phyloP scores from a whole-genome alignment of 805 yeast species.

The Wickerhamiella slavikovae region DNA sequence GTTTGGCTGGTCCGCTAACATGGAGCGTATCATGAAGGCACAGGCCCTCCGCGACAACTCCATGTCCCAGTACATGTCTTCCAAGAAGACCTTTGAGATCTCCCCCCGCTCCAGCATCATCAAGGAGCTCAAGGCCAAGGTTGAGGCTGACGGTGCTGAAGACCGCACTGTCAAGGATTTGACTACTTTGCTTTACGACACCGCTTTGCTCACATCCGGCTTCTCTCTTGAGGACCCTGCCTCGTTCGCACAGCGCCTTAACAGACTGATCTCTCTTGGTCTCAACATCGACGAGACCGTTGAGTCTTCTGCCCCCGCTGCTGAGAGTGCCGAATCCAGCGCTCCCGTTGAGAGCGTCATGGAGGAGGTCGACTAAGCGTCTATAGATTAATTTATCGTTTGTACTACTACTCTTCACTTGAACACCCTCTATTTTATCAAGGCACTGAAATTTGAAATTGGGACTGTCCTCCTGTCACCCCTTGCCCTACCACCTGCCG shows the following conservation, averaged over 20 bases:
- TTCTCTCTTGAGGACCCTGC: constrained; percentile 97
- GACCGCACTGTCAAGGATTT: constrained; percentile 97
- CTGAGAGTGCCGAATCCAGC: constrained; percentile 6
- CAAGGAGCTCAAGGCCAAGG: constrained; percentile 88
- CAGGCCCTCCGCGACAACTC: constrained; percentile 98
- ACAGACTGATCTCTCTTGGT: constrained; percentile 95
- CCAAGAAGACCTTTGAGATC: constrained; percentile 97
- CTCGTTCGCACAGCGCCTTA: constrained; percentile 91
- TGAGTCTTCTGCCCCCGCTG: constrained; percentile 23
- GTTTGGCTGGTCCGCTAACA: constrained; percentile 99
- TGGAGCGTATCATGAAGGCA: constrained; percentile 99
- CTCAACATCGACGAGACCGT: constrained; percentile 88
- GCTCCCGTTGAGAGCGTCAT: constrained; percentile 2
- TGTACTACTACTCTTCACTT: no score
- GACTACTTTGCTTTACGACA: constrained; percentile 89
- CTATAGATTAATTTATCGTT: no score
- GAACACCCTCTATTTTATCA: no score
- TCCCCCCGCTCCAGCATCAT: constrained; percentile 93
- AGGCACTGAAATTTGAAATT: no score
- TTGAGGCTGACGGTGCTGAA: constrained; percentile 91
- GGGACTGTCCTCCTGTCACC: no score
- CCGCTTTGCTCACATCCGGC: constrained; percentile 96
- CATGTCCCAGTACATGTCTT: constrained; percentile 98
- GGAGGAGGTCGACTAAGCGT: constrained; percentile 1
- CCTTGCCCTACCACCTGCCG: no score